Base-by-base conservation (phyloP, 192 early-diverging fungal genomes). In the Umbelopsis sp. region DNA sequence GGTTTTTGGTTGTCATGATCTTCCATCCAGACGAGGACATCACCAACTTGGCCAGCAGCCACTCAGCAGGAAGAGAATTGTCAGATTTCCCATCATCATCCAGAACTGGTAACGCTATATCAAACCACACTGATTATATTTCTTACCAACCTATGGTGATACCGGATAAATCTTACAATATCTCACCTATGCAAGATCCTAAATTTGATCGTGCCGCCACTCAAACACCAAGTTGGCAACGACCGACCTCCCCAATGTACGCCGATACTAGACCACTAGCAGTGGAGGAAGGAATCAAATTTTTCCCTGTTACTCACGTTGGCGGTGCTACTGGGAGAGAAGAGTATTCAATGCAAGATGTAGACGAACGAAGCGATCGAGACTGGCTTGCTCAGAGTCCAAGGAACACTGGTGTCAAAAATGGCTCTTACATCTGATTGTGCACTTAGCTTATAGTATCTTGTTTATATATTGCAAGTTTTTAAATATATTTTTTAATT, bases 1-100 rank as follows among this genome's bases (percentile, higher is more conserved):
- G 70, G 70, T 71, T 71, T 55, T 41, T 71, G 12, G 51, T 71
- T 46, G 64, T 71, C 16, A 35, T 71, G 41, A 71, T 71, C 48
- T 71, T 71, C 70, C 70, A 71, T 22, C 70, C 70, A 21, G 58
- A 71, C 30, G 27, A 61, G 4, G 55, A 61, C 16, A 61, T 61
- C 16, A 61, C 55, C 55, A 61, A 61, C 18, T 35, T 61, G 55
- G 55, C 55, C 18, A 35, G 16, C 13, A 61, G 27, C 33, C 25
- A 61, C 30, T 35, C 25, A 12, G 30, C 48, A 49, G 18, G 30
- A 0, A 33, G 55, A 61, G 55, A 61, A 35, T 30, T 61, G 2
- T 61, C 55, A 27, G 30, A 61, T 33, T 35, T 61, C 27, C 55
- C 55, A 35, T 55, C 52, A 30, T 2, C 27, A 4, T 35, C 55